Evolutionary conservation across 164 flowering plant species (phyloP).

Genomic region (Santalum album): DNA sequence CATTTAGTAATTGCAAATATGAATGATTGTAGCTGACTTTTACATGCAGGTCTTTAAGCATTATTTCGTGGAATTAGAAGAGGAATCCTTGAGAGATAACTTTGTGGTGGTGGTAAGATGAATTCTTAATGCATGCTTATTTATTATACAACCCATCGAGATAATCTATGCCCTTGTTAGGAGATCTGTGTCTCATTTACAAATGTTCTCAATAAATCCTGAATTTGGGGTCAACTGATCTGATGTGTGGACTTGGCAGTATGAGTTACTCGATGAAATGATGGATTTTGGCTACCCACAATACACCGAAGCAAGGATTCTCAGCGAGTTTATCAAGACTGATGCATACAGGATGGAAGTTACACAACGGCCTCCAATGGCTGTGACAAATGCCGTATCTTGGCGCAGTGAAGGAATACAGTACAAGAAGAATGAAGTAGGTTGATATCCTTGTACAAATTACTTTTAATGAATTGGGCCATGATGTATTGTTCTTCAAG

Average conservation of each 20-base stretch:
- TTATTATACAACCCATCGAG: too few species aligned
- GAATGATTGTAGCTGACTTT: too few species aligned
- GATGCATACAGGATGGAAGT: slow-evolving; percentile 99
- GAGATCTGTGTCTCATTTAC: too few species aligned
- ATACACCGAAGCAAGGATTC: slow-evolving; percentile 93
- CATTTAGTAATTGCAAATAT: too few species aligned
- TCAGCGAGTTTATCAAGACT: slow-evolving; percentile 96
- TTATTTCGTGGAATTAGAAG: slow-evolving; percentile 94
- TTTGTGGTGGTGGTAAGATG: slow-evolving; percentile 97
- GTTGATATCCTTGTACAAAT: too few species aligned
- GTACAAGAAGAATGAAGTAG: slow-evolving; percentile 96
- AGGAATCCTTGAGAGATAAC: slow-evolving; percentile 94
- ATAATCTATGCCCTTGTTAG: too few species aligned
- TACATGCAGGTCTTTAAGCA: slow-evolving; percentile 76
- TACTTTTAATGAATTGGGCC: too few species aligned
- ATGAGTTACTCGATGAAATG: slow-evolving; percentile 96
- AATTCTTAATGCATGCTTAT: too few species aligned
- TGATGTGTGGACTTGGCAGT: slow-evolving; percentile 32
- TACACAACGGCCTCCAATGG: slow-evolving; percentile 97
- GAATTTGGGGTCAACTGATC: too few species aligned
- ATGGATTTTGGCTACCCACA: slow-evolving; percentile 99
- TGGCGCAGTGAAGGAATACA: slow-evolving; percentile 99
- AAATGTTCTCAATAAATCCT: too few species aligned
- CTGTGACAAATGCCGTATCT: slow-evolving; percentile 98
- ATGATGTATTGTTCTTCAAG: too few species aligned